A percentile compares a stretch with the other conserved stretches of the same genome.
These are phyloP conservation scores for Striga hermonthica DNA, from an alignment of 305 asterid species.

Conservation along the genomic window DNA sequence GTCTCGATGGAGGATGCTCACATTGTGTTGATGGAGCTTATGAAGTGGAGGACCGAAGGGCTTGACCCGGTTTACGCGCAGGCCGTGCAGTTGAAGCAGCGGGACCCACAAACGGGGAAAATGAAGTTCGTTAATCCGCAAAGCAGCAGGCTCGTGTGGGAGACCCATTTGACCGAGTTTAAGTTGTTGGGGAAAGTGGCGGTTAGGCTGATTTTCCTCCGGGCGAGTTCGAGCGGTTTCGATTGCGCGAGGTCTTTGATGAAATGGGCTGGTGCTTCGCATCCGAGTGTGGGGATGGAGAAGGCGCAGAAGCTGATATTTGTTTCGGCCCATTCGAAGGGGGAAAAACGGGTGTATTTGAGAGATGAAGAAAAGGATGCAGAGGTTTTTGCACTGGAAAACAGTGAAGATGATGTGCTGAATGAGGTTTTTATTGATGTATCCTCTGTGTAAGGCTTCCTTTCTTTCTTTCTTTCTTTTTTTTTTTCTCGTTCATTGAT, in stretches of 20 bases:
- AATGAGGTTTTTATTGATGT: conserved; percentile 92
- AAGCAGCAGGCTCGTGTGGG: conserved; percentile 96
- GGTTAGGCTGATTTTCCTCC: conserved; percentile 77
- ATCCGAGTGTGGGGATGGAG: conserved; percentile 71
- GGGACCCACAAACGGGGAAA: conserved; percentile 78
- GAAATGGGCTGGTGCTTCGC: conserved; percentile 59
- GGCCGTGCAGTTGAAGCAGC: conserved; percentile 79
- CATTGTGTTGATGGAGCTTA: conserved; percentile 91
- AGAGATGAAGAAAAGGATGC: conserved; percentile 71
- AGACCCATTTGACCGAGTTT: conserved; percentile 72
- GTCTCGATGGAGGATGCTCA: conserved; percentile 89
- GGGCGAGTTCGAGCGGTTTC: conserved; percentile 71
- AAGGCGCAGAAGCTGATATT: conserved; percentile 82
- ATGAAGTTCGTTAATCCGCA: conserved; percentile 86
- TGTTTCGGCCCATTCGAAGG: conserved; percentile 75
- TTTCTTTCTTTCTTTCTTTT: no score
- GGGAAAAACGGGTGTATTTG: conserved; percentile 50
- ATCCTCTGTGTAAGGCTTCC: conserved; percentile 70
- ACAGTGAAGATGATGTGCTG: conserved; percentile 95
- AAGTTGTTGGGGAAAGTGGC: conserved; percentile 78
- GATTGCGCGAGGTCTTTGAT: conserved; percentile 53
- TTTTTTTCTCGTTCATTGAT: no score
- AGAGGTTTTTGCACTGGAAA: conserved; percentile 68
- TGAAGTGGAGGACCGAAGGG: conserved; percentile 98
- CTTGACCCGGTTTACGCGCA: conserved; percentile 93